Conservation (phyloP, 176 grass and related monocot genomes). For the Cocos nucifera region DNA sequence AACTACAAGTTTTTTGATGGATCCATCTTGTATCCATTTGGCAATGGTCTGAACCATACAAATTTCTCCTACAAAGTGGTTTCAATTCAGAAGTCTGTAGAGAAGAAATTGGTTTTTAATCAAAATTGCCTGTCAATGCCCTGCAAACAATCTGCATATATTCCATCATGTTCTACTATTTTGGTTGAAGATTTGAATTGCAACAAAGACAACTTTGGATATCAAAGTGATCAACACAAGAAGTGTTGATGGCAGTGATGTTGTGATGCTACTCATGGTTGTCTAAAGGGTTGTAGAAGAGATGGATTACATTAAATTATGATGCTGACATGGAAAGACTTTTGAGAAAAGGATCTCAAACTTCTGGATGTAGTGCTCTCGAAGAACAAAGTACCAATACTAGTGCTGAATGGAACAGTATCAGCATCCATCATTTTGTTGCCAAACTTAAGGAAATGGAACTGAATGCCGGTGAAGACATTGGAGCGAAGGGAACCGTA, state of each 20-base stretch:
- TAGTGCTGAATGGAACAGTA: conserved; percentile 44
- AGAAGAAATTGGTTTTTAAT: neutral
- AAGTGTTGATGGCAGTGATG: conserved; percentile 26
- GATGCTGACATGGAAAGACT: conserved; percentile 46
- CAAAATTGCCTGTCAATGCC: neutral
- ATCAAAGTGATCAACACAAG: no score
- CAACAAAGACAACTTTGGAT: no score
- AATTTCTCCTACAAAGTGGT: neutral
- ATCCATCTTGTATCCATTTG: neutral
- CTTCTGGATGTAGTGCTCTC: conserved; percentile 55
- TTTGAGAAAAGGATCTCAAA: conserved; percentile 58
- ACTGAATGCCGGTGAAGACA: no score
- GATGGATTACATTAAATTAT: conserved; percentile 33
- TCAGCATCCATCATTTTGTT: conserved; percentile 60
- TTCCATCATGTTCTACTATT: no score
- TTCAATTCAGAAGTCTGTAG: neutral
- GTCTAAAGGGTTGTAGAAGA: conserved; percentile 46
- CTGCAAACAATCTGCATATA: neutral
- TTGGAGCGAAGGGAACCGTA: no score
- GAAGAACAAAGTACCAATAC: conserved; percentile 25
- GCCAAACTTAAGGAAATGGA: conserved; percentile 32
- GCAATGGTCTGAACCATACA: neutral
- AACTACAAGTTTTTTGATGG: conserved; percentile 35
- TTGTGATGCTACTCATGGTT: no score
- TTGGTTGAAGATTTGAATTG: no score